Base-by-base conservation (phyloP, 1,284 basidiomycete species). In the Agaricales sp. region DNA sequence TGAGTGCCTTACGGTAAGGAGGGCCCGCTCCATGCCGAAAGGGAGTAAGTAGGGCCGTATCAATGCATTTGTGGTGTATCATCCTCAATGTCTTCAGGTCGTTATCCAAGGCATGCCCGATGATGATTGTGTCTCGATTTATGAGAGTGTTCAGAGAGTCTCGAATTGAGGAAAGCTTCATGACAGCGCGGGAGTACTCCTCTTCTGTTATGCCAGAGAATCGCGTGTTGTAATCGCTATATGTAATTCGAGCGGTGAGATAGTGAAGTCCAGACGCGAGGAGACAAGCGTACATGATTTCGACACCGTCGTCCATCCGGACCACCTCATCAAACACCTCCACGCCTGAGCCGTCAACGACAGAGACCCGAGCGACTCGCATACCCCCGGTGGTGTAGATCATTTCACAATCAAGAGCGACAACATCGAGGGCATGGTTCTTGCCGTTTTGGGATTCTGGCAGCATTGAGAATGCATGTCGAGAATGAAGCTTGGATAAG, bases 361-460 rank as follows among this genome's bases (percentile, higher is more conserved):
- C 77, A 0, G 92, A 94, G 1, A 94, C 81, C 3, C 93, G 78
- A 2, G 91, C 93, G 4, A 94, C 78, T 20, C 84, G 80, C 71
- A 90, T 79, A 0, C 93, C 93, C 3, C 85, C 86, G 0, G 92
- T 93, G 0, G 90, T 89, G 65, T 91, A 92, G 21, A 94, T 75
- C 87, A 96, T 92, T 63, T 97, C 93, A 61, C 88, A 94, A 63
- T 95, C 92, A 47, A 95, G 67, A 0, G 87, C 88, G 3, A 83
- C 85, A 1, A 92, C 77, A 48, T 90, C 87, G 24, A 88, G 64
- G 2, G 74, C 67, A 1, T 70, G 69, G 51, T 68, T 65, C 2
- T 53, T 53, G n/a, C 59, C 47, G 22, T 54, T 51, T n/a, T 60
- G 51, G 45, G 63, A 61, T 16, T 62, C 54, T 23, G 66, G 66